phyloP scores from a whole-genome alignment of 192 early-diverging fungal genomes.

The Jimgerdemannia flammicorona region DNA sequence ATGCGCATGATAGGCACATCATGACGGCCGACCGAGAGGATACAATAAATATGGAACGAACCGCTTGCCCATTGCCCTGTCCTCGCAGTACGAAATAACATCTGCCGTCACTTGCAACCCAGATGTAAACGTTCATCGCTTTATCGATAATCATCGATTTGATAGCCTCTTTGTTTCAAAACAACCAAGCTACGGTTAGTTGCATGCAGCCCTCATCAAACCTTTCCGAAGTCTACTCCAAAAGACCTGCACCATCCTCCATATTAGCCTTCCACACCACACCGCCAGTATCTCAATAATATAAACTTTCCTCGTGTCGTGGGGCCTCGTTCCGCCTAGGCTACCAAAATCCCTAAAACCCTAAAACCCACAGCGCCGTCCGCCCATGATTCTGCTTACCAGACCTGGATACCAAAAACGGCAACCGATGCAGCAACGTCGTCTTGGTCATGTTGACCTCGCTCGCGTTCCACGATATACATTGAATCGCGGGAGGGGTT shows the following conservation, averaged over 20 bases:
- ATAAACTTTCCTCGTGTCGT: no score
- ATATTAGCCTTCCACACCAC: no score
- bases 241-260: no score
- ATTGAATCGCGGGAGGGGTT: slow-evolving; percentile 66
- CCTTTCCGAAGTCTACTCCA: background rate
- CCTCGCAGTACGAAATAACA: slow-evolving; percentile 58
- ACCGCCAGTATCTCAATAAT: no score
- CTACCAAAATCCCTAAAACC: no score
- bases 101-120: slow-evolving; percentile 55
- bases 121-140: slow-evolving; percentile 46
- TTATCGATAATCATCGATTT: slow-evolving; percentile 19
- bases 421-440: slow-evolving; percentile 28
- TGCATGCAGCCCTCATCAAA: slow-evolving; percentile 10
- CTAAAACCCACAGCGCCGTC: no score
- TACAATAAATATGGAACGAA: background rate
- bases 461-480: slow-evolving; percentile 64
- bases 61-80: background rate
- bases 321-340: no score
- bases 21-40: no score
- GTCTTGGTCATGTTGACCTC: slow-evolving; percentile 58
- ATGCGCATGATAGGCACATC: no score
- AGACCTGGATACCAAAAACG: slow-evolving; percentile 28
- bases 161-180: slow-evolving; percentile 15
- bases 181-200: background rate
- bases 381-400: slow-evolving; percentile 19